A percentile compares a stretch with the other conserved stretches of the same genome.
phyloP scores from a whole-genome alignment of 2,329 filamentous ascomycete genomes.

The Paracamarosporium sp. region DNA sequence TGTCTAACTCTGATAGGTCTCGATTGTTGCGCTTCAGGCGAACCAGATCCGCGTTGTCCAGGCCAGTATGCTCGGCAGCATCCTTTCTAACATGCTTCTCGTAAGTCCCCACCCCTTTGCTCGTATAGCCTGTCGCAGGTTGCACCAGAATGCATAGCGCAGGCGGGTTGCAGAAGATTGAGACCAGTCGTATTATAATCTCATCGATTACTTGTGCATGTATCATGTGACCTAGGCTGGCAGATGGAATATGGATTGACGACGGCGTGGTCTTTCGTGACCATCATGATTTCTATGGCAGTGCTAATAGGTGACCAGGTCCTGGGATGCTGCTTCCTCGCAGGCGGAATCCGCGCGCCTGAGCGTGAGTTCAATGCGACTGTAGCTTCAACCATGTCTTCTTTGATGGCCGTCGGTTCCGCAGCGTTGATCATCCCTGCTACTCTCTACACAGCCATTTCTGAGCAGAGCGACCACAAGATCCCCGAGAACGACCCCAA shows the following conservation, averaged over 20 bases:
- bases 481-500: conserved; percentile 51
- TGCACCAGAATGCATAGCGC: not conserved
- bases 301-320: conserved; percentile 56
- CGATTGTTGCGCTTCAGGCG: conserved; percentile 85
- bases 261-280: too few relatives aligned
- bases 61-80: conserved; percentile 94
- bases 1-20: conserved; percentile 66
- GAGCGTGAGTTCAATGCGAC: conserved; percentile 71
- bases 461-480: conserved; percentile 42
- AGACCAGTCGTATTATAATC: not conserved
- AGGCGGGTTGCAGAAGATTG: not conserved
- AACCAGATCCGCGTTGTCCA: conserved; percentile 96
- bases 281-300: conserved; percentile 43
- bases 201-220: not conserved
- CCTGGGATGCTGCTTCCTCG: conserved; percentile 61
- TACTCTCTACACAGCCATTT: conserved; percentile 57
- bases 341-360: conserved; percentile 53
- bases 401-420: conserved; percentile 63
- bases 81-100: conserved; percentile 91
- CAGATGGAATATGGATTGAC: too few relatives aligned
- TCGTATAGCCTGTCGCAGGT: not conserved
- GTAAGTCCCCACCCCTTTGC: conserved; percentile 46
- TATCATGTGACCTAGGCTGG: too few relatives aligned
- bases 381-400: conserved; percentile 78
- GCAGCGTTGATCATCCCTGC: conserved; percentile 62